These are phyloP conservation scores for Arthrobotrys iridis DNA, from an alignment of 2,329 filamentous ascomycete species.

Conservation along the genomic window DNA sequence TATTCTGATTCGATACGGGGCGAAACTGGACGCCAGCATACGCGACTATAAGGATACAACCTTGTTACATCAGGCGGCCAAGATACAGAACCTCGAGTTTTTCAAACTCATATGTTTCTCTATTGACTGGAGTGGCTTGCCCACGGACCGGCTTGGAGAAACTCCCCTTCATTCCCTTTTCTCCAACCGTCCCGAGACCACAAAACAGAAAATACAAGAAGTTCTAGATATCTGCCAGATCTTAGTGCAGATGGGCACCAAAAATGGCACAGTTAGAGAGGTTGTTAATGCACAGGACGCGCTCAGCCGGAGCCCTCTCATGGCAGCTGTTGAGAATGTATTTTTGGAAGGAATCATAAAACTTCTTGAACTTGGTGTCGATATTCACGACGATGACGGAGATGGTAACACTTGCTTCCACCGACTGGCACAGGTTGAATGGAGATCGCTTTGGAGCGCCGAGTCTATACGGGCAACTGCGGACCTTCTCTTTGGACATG, in stretches of 20 bases:
- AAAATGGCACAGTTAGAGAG: not conserved
- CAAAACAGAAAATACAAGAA: not conserved
- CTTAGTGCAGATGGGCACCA: constrained; percentile 5
- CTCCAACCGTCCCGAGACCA: not conserved
- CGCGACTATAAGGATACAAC: not conserved
- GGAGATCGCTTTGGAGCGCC: not conserved
- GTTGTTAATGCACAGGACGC: constrained; percentile 16
- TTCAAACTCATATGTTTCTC: constrained; percentile 31
- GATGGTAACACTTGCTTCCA: constrained; percentile 14
- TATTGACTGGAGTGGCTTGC: constrained; percentile 10
- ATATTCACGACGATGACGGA: constrained; percentile 12
- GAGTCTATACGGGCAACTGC: not conserved
- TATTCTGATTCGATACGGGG: constrained; percentile 3
- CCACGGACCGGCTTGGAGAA: not conserved
- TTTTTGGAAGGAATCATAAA: not conserved
- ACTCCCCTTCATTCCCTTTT: constrained; percentile 24
- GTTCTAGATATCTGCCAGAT: constrained; percentile 22
- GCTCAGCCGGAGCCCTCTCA: not conserved
- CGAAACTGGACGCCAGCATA: not conserved
- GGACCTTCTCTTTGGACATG: not conserved
- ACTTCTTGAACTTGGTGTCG: constrained; percentile 16
- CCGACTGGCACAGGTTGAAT: not conserved
- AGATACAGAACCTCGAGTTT: constrained; percentile 8
- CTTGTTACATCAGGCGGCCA: constrained; percentile 1
- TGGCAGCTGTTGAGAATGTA: not conserved